These are phyloP conservation scores for Fallopia convolvulus DNA, from an alignment of 148 eudicot genomes.

Conservation along the genomic window DNA sequence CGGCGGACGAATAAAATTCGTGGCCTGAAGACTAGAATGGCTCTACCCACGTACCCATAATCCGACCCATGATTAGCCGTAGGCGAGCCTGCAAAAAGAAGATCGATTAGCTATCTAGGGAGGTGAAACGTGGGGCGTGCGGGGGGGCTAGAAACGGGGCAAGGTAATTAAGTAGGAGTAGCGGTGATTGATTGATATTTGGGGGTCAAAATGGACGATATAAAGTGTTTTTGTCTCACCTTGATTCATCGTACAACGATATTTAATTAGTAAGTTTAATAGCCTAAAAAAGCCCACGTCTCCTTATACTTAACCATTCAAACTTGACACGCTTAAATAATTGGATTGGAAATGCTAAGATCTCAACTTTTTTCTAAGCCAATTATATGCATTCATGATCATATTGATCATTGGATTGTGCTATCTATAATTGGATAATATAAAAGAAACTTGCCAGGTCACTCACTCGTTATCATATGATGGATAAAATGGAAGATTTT, in stretches of 20 bases:
- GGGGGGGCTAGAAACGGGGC: too few species aligned
- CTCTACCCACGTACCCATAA: too few species aligned
- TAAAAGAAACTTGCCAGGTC: background rate
- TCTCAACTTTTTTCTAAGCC: background rate
- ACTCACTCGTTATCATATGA: background rate
- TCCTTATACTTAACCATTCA: conserved; percentile 1
- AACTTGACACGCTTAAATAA: background rate
- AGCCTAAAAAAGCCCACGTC: background rate
- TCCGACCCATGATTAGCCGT: too few species aligned
- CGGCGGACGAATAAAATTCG: too few species aligned
- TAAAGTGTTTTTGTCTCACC: background rate
- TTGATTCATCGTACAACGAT: background rate
- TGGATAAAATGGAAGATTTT: background rate
- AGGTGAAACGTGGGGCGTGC: too few species aligned
- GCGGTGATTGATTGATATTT: background rate
- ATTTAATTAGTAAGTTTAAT: background rate
- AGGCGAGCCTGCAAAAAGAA: too few species aligned
- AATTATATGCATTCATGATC: background rate
- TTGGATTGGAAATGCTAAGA: background rate
- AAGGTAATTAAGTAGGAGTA: too few species aligned
- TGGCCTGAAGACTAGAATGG: too few species aligned
- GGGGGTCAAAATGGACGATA: background rate
- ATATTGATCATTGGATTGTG: too few species aligned
- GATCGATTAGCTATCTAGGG: too few species aligned
- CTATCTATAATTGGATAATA: too few species aligned